phyloP scores from a whole-genome alignment of 768 basidiomycete species.

The Russula sp. region DNA sequence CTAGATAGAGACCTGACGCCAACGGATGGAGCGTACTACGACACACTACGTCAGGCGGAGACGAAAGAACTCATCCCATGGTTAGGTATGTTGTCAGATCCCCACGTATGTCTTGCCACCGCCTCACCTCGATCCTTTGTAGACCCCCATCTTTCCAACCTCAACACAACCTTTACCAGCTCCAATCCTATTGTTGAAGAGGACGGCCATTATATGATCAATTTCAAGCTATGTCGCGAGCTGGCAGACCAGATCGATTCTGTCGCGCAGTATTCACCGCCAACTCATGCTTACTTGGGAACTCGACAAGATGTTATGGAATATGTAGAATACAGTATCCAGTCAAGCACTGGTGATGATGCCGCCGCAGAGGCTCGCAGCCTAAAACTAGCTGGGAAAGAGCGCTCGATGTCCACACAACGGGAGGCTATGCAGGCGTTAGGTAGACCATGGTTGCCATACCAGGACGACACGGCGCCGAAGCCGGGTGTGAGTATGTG shows the following conservation, averaged over 20 bases:
- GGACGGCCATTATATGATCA: conserved; percentile 1
- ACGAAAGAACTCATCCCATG: conserved; percentile 6
- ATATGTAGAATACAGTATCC: conserved; percentile 4
- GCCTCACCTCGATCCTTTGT: not conserved
- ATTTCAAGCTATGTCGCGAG: not conserved
- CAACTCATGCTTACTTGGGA: not conserved
- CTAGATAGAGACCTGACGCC: not conserved
- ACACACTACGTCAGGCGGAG: not conserved
- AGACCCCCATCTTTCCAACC: conserved; percentile 2
- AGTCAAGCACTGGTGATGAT: not conserved
- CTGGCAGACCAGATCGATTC: conserved; percentile 10
- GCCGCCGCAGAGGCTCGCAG: not conserved
- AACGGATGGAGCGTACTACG: not conserved
- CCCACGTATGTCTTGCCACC: not conserved
- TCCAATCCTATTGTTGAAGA: not conserved
- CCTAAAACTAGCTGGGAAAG: not conserved
- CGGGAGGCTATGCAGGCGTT: not conserved
- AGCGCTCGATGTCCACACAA: not conserved
- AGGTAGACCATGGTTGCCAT: not conserved
- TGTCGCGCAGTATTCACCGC: not conserved
- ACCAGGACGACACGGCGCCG: not conserved
- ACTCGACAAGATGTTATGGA: conserved; percentile 1
- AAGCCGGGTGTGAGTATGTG: not conserved
- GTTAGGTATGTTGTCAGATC: not conserved
- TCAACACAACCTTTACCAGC: not conserved